These are phyloP conservation scores for Cladosporium sphaerospermum DNA, from an alignment of 2,329 filamentous ascomycete genomes.

Conservation along the genomic window DNA sequence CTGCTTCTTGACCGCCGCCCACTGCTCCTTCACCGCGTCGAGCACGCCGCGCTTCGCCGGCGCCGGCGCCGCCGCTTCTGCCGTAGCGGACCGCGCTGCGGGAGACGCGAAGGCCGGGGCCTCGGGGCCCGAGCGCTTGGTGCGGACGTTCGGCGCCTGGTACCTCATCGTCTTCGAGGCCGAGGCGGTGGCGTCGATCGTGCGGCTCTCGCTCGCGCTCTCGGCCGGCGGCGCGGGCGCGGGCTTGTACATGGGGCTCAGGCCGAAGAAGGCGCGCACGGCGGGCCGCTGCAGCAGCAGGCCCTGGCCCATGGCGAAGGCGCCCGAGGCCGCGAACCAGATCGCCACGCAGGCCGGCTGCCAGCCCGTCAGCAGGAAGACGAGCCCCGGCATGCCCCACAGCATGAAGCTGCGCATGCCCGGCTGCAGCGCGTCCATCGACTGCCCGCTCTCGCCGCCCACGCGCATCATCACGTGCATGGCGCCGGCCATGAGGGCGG, in stretches of 20 bases:
- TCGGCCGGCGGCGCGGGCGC: neutral
- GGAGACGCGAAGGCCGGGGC: neutral
- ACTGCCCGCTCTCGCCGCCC: constrained; percentile 46
- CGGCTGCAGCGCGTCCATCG: constrained; percentile 19
- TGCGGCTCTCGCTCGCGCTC: neutral
- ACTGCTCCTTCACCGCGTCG: constrained; percentile 8
- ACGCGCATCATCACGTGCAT: constrained; percentile 32
- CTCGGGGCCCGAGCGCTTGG: neutral
- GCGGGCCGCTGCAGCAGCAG: constrained; percentile 32
- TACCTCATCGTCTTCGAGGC: neutral
- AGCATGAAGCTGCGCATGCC: constrained; percentile 36
- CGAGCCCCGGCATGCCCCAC: constrained; percentile 47
- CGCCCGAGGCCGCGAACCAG: constrained; percentile 50
- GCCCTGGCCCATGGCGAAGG: constrained; percentile 35
- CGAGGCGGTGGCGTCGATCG: neutral
- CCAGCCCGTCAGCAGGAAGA: constrained; percentile 48
- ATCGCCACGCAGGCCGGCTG: constrained; percentile 55
- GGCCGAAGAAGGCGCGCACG: constrained; percentile 33
- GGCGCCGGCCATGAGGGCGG: constrained; percentile 36
- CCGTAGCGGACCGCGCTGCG: neutral
- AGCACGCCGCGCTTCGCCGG: constrained; percentile 13
- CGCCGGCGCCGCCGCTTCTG: neutral
- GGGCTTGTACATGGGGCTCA: constrained; percentile 32
- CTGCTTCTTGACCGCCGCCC: neutral
- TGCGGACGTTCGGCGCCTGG: constrained; percentile 11